Percentiles rank a stretch among this genome's conserved stretches.
These are phyloP conservation scores for Globisporangium orthogonon DNA, from an alignment of 352 stramenopile genomes.

Conservation along the genomic window DNA sequence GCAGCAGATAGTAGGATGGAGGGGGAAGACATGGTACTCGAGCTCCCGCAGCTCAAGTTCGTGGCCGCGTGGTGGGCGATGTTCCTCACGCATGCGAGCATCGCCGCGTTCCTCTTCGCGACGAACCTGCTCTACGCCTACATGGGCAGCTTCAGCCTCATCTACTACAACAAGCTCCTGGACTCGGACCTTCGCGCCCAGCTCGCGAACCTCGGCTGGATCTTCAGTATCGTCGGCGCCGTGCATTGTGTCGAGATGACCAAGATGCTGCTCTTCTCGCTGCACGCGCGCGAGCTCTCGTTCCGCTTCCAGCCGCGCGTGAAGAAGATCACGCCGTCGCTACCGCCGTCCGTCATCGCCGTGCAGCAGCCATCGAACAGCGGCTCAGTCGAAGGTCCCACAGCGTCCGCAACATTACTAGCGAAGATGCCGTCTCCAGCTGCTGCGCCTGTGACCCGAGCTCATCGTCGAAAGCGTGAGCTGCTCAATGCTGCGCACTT, in stretches of 20 bases:
- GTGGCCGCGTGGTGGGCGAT: conserved; percentile 19
- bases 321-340: conserved; percentile 7
- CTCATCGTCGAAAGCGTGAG: too few species aligned
- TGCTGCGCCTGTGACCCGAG: background rate
- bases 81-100: conserved; percentile 18
- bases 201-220: conserved; percentile 19
- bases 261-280: conserved; percentile 24
- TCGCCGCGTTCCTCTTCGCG: conserved; percentile 19
- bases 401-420: background rate
- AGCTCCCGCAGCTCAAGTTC: conserved; percentile 17
- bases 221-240: conserved; percentile 17
- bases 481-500: background rate
- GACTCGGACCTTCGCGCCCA: conserved; percentile 18
- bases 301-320: conserved; percentile 13
- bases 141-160: conserved; percentile 18
- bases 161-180: conserved; percentile 44
- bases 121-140: conserved; percentile 26
- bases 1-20: background rate
- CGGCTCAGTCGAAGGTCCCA: background rate
- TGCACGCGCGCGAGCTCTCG: conserved; percentile 17
- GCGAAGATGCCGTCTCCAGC: background rate
- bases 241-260: conserved; percentile 25
- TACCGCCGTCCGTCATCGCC: conserved; percentile 8
- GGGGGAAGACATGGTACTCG: conserved; percentile 9
- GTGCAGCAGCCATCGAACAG: background rate